Conservation (phyloP, 2,329 filamentous ascomycete species). For the Aureobasidium sp. region DNA sequence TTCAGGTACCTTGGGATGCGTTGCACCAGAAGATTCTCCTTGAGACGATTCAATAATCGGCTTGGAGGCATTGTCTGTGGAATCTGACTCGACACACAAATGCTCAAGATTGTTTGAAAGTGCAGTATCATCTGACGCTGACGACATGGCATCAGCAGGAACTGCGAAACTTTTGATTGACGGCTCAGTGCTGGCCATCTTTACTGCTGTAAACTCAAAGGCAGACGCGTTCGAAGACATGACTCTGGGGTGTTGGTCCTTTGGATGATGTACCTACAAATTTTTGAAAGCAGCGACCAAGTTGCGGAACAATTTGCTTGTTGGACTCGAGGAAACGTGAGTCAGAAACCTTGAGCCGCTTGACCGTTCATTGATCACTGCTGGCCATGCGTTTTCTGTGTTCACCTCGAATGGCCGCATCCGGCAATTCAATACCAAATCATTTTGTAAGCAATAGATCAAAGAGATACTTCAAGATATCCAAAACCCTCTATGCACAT, state of each 20-base stretch:
- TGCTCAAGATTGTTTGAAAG: neutral
- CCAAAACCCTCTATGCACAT: too few relatives aligned
- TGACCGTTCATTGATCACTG: too few relatives aligned
- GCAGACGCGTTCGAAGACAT: neutral
- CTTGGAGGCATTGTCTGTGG: too few relatives aligned
- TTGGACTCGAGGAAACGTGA: neutral
- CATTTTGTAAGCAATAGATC: neutral
- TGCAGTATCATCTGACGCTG: neutral
- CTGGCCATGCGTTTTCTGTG: too few relatives aligned
- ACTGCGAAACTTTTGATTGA: neutral
- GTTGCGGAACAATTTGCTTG: neutral
- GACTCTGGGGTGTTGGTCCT: neutral
- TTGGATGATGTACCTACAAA: neutral
- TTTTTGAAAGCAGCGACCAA: neutral
- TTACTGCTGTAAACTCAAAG: neutral
- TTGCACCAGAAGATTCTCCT: neutral
- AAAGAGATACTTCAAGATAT: neutral
- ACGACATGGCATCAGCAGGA: neutral
- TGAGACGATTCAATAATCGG: neutral
- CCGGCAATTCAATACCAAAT: neutral
- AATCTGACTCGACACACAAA: neutral
- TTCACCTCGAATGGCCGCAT: neutral
- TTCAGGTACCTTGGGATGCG: neutral
- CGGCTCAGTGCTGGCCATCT: neutral
- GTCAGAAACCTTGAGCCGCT: too few relatives aligned